Evolutionary conservation across 2,329 filamentous ascomycete genomes (phyloP).

Genomic region (Fusarium sulawesiense): DNA sequence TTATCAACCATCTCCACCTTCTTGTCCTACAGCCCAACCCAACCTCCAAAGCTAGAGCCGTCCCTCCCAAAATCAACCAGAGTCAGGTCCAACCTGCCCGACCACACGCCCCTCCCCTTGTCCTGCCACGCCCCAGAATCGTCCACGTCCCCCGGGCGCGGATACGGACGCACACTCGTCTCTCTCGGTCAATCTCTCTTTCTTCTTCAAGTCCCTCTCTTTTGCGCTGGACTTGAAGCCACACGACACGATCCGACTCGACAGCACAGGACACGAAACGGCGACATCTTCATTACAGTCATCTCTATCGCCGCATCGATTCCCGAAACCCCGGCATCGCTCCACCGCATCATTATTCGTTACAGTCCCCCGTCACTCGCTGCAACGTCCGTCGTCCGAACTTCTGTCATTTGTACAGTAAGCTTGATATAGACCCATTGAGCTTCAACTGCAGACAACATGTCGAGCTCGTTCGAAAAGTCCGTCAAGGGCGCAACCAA

Average conservation of each 20-base stretch:
- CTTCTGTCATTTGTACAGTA: constrained; percentile 15
- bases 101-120: constrained; percentile 41
- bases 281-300: constrained; percentile 23
- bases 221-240: constrained; percentile 42
- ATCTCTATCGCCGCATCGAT: constrained; percentile 20
- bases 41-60: constrained; percentile 23
- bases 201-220: constrained; percentile 35
- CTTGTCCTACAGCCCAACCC: constrained; percentile 33
- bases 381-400: constrained; percentile 33
- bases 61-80: neutral
- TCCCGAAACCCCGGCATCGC: constrained; percentile 17
- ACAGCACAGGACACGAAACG: constrained; percentile 24
- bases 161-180: constrained; percentile 42
- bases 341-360: constrained; percentile 28
- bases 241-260: constrained; percentile 31
- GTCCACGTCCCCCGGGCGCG: constrained; percentile 43
- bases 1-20: constrained; percentile 34
- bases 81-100: constrained; percentile 3
- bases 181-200: constrained; percentile 40
- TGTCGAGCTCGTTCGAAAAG: constrained; percentile 96
- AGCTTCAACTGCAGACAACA: constrained; percentile 52
- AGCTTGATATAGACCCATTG: constrained; percentile 21
- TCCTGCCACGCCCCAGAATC: constrained; percentile 43
- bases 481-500: constrained; percentile 99
- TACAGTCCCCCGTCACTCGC: constrained; percentile 35